Base-by-base conservation (phyloP, 164 flowering plant species). In the Santalum album region DNA sequence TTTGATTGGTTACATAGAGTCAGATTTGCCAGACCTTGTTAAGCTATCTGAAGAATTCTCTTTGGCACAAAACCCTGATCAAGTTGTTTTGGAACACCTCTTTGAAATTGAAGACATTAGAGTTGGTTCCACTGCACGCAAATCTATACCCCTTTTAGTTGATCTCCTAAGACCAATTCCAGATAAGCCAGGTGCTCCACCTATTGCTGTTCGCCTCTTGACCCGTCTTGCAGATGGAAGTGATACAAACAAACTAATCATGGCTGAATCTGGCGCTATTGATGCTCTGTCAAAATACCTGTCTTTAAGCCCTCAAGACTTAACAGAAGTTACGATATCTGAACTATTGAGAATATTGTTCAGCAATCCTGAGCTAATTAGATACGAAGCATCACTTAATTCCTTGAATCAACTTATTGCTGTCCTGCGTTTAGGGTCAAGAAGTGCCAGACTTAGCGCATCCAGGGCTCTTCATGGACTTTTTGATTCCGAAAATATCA, bases 251-350 rank as follows among this genome's bases (percentile, higher is more conserved):
- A 88, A 88, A 63, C 58, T 80, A 54, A 58, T 74, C n/a, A 82
- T 86, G 82, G 94, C 90, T 51, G 96, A 88, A 64, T 79, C 94
- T 64, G 96, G 96, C 64, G 96, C 78, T 52, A 57, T 88, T 54
- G 96, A 88, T 75, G 88, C 89, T 57, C 59, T 88, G 49, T 70
- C 85, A 5, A 86, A 76, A 48, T 88, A 88, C 70, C 68, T 88
- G 23, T 88, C 94, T 51, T 60, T 88, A 69, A 77, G 94, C 70
- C 94, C 96, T 53, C 90, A 80, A 65, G 94, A 85, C 64, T 72
- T 79, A 26, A 73, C 80, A 16, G 96, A 88, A 66, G 75, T 77
- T 32, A 55, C 76, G 12, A 76, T 88, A 60, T 64, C 82, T 54
- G 88, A 88, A 25, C 53, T 88, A 20, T 53, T 88, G 47, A 73